phyloP scores from a whole-genome alignment of 257 asterid genomes.

The Ballota nigra region DNA sequence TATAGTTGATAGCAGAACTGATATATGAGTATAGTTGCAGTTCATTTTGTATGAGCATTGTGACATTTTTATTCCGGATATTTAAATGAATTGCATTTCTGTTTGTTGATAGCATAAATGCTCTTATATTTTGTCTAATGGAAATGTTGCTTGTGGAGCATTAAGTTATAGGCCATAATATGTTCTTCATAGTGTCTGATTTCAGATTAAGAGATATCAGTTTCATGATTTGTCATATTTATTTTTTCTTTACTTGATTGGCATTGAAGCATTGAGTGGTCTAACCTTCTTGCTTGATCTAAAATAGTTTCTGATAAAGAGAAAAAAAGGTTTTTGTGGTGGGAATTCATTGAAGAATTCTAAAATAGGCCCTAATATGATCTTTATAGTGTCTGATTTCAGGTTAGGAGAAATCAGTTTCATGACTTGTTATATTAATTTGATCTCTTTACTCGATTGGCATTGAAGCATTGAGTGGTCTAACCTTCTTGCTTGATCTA shows the following conservation, averaged over 20 bases:
- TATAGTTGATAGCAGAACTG: slow-evolving; percentile 6
- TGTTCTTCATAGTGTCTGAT: neutral
- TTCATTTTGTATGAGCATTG: slow-evolving; percentile 9
- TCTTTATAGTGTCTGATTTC: too few species aligned
- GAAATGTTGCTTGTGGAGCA: neutral
- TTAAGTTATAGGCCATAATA: slow-evolving; percentile 43
- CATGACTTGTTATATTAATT: too few species aligned
- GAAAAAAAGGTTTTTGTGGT: neutral
- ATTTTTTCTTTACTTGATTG: neutral
- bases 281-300: neutral
- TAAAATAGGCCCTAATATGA: too few species aligned
- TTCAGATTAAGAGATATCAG: slow-evolving; percentile 27
- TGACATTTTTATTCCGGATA: neutral
- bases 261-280: neutral
- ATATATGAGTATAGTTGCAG: slow-evolving; percentile 1
- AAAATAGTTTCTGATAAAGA: neutral
- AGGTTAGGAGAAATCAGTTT: too few species aligned
- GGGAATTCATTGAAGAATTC: neutral
- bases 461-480: neutral
- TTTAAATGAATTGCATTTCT: neutral
- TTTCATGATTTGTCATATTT: too few species aligned
- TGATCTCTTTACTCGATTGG: neutral
- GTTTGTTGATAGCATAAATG: neutral
- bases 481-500: neutral
- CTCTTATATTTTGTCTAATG: neutral